A percentile compares a stretch with the other conserved stretches of the same genome.
Evolutionary conservation across 2,329 filamentous ascomycete species (phyloP).

Genomic region (Fusarium sulawesiense): DNA sequence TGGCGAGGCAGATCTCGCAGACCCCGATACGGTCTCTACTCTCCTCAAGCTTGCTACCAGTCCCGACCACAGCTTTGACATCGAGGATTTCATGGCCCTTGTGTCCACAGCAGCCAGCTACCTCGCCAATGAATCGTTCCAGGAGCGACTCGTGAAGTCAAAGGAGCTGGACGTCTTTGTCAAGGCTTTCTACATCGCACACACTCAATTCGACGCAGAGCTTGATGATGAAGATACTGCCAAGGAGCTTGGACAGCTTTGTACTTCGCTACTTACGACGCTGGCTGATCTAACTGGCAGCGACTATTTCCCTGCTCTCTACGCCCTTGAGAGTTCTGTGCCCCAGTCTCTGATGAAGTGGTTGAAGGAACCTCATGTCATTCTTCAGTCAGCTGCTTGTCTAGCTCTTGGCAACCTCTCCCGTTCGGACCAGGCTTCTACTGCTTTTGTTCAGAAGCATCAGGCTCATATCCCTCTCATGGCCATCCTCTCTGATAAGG

Average conservation of each 20-base stretch:
- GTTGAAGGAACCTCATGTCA: constrained; percentile 55
- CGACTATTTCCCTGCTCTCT: constrained; percentile 57
- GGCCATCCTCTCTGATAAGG: constrained; percentile 56
- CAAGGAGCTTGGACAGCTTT: constrained; percentile 60
- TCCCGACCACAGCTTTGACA: constrained; percentile 56
- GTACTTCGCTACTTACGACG: constrained; percentile 61
- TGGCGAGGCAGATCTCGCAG: constrained; percentile 57
- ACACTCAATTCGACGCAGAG: constrained; percentile 56
- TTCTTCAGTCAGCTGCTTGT: constrained; percentile 68
- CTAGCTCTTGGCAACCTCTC: constrained; percentile 71
- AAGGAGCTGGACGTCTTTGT: constrained; percentile 59
- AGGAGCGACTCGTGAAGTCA: constrained; percentile 58
- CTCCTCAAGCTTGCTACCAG: constrained; percentile 63
- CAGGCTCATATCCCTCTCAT: constrained; percentile 59
- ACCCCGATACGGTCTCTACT: constrained; percentile 59
- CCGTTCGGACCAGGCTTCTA: constrained; percentile 66
- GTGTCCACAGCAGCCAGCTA: constrained; percentile 66
- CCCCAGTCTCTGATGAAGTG: constrained; percentile 59
- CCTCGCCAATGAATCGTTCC: constrained; percentile 64
- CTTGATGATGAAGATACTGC: constrained; percentile 60
- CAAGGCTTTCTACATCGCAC: constrained; percentile 60
- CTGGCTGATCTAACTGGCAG: constrained; percentile 66
- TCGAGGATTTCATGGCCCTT: constrained; percentile 66
- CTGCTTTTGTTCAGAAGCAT: constrained; percentile 59
- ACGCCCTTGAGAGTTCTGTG: constrained; percentile 57